phyloP scores from a whole-genome alignment of 805 yeast species.

The Candida schatavii region DNA sequence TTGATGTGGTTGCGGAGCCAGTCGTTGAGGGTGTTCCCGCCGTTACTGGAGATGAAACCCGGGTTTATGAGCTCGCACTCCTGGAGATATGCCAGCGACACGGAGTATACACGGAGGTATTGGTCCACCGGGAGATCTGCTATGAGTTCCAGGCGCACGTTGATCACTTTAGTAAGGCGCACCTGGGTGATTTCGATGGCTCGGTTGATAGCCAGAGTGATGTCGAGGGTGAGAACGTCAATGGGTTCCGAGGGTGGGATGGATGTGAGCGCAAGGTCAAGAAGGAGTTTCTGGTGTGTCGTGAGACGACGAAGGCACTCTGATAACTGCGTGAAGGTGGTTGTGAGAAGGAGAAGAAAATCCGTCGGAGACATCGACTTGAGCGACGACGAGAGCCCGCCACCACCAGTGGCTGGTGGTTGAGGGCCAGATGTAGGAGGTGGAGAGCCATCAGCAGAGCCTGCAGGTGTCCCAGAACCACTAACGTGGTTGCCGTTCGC shows the following conservation, averaged over 20 bases:
- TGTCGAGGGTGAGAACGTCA: constrained; percentile 61
- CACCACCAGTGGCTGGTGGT: constrained; percentile 12
- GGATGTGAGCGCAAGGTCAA: constrained; percentile 58
- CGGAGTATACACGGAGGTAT: constrained; percentile 64
- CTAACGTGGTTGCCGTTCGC: not conserved
- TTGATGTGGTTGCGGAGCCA: constrained; percentile 65
- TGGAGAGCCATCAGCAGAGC: not conserved
- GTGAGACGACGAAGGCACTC: constrained; percentile 74
- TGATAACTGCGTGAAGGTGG: constrained; percentile 59
- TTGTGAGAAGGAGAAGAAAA: constrained; percentile 66
- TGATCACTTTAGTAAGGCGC: constrained; percentile 72
- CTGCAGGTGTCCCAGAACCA: not conserved
- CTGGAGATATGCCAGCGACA: constrained; percentile 65
- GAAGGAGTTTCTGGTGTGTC: constrained; percentile 71
- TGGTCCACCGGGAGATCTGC: constrained; percentile 54
- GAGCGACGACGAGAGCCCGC: constrained; percentile 38
- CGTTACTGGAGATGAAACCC: constrained; percentile 59
- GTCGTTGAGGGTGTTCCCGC: constrained; percentile 53
- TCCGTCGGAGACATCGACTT: constrained; percentile 69
- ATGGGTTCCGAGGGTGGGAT: constrained; percentile 21
- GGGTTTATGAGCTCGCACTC: constrained; percentile 81
- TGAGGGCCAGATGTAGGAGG: not conserved
- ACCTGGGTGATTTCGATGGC: constrained; percentile 71
- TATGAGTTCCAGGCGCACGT: constrained; percentile 72
- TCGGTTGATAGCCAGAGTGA: constrained; percentile 59